phyloP scores from a whole-genome alignment of 495 filamentous ascomycete genomes.

The Xylaria acuta region DNA sequence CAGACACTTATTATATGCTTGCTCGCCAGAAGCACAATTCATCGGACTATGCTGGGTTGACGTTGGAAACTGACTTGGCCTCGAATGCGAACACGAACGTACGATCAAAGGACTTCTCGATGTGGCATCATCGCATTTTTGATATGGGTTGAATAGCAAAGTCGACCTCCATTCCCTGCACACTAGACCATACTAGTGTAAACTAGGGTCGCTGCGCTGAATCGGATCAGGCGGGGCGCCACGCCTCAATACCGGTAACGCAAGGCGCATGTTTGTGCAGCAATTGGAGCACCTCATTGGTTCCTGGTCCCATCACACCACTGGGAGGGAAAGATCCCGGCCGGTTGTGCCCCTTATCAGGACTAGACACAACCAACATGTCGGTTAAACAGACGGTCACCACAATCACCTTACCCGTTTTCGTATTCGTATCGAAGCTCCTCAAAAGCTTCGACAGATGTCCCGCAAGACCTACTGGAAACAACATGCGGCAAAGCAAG shows the following conservation, averaged over 20 bases:
- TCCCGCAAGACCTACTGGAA: neutral
- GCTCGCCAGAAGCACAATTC: neutral
- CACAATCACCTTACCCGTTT: slow-evolving; percentile 14
- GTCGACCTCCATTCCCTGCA: neutral
- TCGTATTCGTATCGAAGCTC: slow-evolving; percentile 28
- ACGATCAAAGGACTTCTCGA: slow-evolving; percentile 14
- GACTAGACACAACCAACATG: neutral
- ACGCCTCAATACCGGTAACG: neutral
- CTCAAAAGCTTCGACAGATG: neutral
- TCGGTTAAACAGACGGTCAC: slow-evolving; percentile 21
- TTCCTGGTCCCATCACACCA: slow-evolving; percentile 16
- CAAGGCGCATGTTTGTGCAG: neutral
- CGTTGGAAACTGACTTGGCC: neutral
- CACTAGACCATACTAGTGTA: neutral
- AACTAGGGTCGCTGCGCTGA: neutral
- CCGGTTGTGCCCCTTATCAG: slow-evolving; percentile 11
- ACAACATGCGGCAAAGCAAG: neutral
- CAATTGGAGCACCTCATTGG: slow-evolving; percentile 19
- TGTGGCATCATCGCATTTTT: slow-evolving; percentile 1
- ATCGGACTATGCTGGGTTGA: slow-evolving; percentile 5
- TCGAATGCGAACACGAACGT: slow-evolving; percentile 26
- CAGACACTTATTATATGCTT: neutral
- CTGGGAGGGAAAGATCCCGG: slow-evolving; percentile 15
- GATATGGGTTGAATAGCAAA: neutral
- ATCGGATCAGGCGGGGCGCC: neutral